Percentiles rank a stretch among this genome's conserved stretches.
These are phyloP conservation scores for Coemansia sp. DNA, from an alignment of 192 early-diverging fungal species.

Conservation along the genomic window DNA sequence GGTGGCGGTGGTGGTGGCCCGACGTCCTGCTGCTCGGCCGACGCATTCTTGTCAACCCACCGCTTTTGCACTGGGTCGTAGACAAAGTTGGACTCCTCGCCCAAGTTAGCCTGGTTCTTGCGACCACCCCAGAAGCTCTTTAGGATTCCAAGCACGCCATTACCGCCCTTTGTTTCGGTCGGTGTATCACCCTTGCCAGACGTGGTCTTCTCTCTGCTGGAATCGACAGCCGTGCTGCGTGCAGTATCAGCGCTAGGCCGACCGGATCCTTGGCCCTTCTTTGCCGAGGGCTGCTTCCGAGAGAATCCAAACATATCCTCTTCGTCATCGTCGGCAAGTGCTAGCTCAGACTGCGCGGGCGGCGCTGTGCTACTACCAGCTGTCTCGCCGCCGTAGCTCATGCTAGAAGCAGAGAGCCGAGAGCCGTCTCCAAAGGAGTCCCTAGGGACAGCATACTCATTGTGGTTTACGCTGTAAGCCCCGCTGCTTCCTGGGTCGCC, in stretches of 20 bases:
- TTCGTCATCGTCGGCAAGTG: constrained; percentile 25
- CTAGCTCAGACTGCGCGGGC: background rate
- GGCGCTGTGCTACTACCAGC: background rate
- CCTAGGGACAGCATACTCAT: constrained; percentile 18
- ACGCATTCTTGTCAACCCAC: constrained; percentile 68
- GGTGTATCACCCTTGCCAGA: constrained; percentile 11
- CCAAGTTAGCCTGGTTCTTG: constrained; percentile 78
- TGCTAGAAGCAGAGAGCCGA: background rate
- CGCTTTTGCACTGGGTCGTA: constrained; percentile 82
- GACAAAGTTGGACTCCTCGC: constrained; percentile 76
- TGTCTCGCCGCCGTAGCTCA: background rate
- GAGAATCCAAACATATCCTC: constrained; percentile 55
- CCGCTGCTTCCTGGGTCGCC: constrained; percentile 17
- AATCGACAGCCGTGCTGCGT: constrained; percentile 11
- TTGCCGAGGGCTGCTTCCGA: constrained; percentile 18
- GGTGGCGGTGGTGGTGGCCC: constrained; percentile 42
- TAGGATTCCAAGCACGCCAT: constrained; percentile 47
- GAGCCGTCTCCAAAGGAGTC: constrained; percentile 9
- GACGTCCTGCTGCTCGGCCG: constrained; percentile 20
- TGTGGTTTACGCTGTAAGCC: background rate
- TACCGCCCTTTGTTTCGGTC: constrained; percentile 56
- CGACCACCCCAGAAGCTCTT: constrained; percentile 51
- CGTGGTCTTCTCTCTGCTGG: constrained; percentile 14
- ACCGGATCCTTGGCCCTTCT: constrained; percentile 2
- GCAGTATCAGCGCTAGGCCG: constrained; percentile 21